Evolutionary conservation across 1,284 basidiomycete species (phyloP).

Genomic region (Sphagnurus paluster): DNA sequence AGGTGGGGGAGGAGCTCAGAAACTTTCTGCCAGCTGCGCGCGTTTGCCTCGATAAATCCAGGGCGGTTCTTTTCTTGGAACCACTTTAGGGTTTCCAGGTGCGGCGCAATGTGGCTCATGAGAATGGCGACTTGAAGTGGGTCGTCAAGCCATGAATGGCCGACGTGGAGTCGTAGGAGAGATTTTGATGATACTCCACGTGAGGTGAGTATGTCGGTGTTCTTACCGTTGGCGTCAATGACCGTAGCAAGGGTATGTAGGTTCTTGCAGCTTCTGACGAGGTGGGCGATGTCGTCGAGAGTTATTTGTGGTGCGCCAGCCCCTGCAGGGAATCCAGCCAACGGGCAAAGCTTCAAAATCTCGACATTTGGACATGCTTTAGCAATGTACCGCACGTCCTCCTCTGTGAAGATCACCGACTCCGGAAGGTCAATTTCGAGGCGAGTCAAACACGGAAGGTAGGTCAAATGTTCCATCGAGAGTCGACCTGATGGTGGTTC

Average conservation of each 20-base stretch:
- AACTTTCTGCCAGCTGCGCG: conserved; percentile 66
- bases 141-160: conserved; percentile 70
- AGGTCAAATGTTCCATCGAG: conserved; percentile 56
- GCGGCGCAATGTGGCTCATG: conserved; percentile 73
- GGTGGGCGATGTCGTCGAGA: conserved; percentile 57
- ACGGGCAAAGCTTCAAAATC: conserved; percentile 61
- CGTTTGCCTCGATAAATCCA: conserved; percentile 64
- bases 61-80: conserved; percentile 74
- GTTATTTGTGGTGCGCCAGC: conserved; percentile 54
- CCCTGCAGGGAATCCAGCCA: conserved; percentile 58
- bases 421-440: conserved; percentile 77
- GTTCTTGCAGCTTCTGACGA: conserved; percentile 56
- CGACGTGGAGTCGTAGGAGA: conserved; percentile 65
- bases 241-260: conserved; percentile 66
- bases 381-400: conserved; percentile 58
- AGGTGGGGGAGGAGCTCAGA: conserved; percentile 67
- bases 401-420: conserved; percentile 60
- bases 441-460: conserved; percentile 52
- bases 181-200: conserved; percentile 57
- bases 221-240: conserved; percentile 54
- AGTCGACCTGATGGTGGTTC: conserved; percentile 57
- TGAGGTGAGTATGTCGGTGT: conserved; percentile 44
- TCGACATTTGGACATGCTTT: conserved; percentile 66
- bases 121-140: conserved; percentile 66
- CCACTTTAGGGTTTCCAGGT: conserved; percentile 65